Evolutionary conservation across 495 filamentous ascomycete species (phyloP).

Genomic region (Podospora pseudocomata): DNA sequence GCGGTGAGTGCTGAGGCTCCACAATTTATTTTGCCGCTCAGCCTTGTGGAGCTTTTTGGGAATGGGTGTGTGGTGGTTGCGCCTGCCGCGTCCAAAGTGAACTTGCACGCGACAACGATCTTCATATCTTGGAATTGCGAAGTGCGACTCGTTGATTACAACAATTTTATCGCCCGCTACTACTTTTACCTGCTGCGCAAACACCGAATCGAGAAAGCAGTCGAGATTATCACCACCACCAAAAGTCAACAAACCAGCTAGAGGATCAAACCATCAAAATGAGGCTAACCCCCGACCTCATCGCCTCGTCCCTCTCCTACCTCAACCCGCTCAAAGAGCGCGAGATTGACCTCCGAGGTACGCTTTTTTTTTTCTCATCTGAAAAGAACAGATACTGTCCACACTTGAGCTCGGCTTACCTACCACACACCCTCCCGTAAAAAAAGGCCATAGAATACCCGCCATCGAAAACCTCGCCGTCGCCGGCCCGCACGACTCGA

Average conservation of each 20-base stretch:
- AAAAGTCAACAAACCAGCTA: neutral
- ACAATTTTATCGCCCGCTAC: no score
- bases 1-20: neutral
- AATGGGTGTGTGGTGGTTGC: neutral
- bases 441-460: conserved; percentile 89
- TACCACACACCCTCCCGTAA: conserved; percentile 48
- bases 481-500: conserved; percentile 85
- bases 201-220: neutral
- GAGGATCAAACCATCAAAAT: conserved; percentile 44
- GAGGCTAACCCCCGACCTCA: conserved; percentile 93
- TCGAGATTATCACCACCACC: neutral
- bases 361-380: conserved; percentile 50
- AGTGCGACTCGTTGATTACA: neutral
- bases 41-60: conserved; percentile 16
- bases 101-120: conserved; percentile 2
- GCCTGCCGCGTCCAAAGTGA: neutral
- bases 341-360: conserved; percentile 99
- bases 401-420: conserved; percentile 29
- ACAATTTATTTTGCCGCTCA: conserved; percentile 10
- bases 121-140: neutral
- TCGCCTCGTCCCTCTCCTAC: conserved; percentile 88
- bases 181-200: neutral
- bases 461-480: conserved; percentile 97
- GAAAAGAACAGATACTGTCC: conserved; percentile 99
- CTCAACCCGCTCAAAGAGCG: conserved; percentile 97